Conservation (phyloP, 2,329 filamentous ascomycete species). For the Stachybotrys echinatus region DNA sequence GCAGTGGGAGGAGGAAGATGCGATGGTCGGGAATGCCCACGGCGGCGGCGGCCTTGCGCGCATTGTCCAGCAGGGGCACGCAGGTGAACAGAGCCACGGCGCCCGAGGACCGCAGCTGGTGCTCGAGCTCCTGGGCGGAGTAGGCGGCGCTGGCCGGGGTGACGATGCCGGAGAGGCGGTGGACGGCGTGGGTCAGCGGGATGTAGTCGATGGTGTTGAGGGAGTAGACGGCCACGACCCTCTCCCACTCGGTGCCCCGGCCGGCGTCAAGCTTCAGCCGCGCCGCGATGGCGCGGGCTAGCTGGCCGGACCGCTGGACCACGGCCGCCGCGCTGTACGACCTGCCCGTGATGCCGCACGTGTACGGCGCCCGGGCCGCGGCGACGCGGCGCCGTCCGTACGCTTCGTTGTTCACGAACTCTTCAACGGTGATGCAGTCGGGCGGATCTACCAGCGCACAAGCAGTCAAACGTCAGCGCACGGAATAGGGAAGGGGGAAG, state of each 20-base stretch:
- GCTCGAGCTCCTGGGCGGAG: constrained; percentile 62
- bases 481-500: too few relatives aligned
- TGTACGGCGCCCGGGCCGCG: constrained; percentile 65
- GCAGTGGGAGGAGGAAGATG: constrained; percentile 66
- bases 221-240: constrained; percentile 72
- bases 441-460: constrained; percentile 53
- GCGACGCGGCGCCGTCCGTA: constrained; percentile 61
- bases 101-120: constrained; percentile 65
- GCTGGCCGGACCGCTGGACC: constrained; percentile 57
- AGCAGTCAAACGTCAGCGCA: too few relatives aligned
- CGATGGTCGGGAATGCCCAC: constrained; percentile 57
- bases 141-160: constrained; percentile 74
- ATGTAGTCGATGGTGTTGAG: constrained; percentile 78
- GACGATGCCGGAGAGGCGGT: constrained; percentile 68
- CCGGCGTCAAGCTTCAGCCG: constrained; percentile 68
- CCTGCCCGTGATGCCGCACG: constrained; percentile 68
- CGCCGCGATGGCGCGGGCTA: constrained; percentile 64
- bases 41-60: constrained; percentile 58
- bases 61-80: constrained; percentile 56
- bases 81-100: constrained; percentile 71
- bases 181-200: constrained; percentile 66
- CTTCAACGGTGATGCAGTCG: constrained; percentile 66
- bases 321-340: constrained; percentile 60
- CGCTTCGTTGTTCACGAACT: constrained; percentile 71
- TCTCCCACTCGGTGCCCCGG: constrained; percentile 72